A percentile compares a stretch with the other conserved stretches of the same genome.
Evolutionary conservation across 768 basidiomycete genomes (phyloP).

Genomic region (Leucogyrophana mollusca): DNA sequence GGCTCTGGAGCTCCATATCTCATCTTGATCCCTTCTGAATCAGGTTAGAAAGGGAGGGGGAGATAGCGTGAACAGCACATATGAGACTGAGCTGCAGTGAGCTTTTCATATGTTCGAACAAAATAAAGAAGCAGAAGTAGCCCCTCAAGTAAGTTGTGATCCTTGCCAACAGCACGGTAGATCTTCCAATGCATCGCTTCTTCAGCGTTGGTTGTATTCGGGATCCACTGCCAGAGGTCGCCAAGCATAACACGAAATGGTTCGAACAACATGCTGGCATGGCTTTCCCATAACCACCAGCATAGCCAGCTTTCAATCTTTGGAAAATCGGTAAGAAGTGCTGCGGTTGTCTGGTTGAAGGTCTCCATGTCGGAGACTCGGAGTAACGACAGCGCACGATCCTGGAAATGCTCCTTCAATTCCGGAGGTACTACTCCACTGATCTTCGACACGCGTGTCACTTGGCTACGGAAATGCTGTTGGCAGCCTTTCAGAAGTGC

Average conservation of each 20-base stretch:
- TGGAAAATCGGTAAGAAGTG: slow-evolving; percentile 14
- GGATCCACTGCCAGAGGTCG: slow-evolving; percentile 32
- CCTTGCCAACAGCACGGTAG: slow-evolving; percentile 23
- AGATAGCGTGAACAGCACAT: too few relatives aligned
- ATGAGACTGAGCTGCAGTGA: slow-evolving; percentile 18
- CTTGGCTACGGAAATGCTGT: slow-evolving; percentile 30
- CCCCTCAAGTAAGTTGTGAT: slow-evolving; percentile 22
- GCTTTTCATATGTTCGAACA: background rate
- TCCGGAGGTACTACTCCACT: slow-evolving; percentile 18
- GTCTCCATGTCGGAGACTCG: too few relatives aligned
- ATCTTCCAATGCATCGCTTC: slow-evolving; percentile 36
- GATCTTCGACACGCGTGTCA: slow-evolving; percentile 25
- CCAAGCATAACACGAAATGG: slow-evolving; percentile 28
- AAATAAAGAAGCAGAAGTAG: background rate
- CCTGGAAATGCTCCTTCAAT: too few relatives aligned
- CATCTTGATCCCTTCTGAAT: slow-evolving; percentile 19
- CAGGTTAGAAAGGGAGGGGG: too few relatives aligned
- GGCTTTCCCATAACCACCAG: slow-evolving; percentile 30
- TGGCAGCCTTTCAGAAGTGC: slow-evolving; percentile 26
- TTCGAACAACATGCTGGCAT: slow-evolving; percentile 30
- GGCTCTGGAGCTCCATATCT: slow-evolving; percentile 23
- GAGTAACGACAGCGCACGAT: too few relatives aligned
- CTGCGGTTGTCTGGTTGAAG: too few relatives aligned
- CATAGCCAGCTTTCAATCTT: slow-evolving; percentile 23
- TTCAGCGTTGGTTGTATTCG: slow-evolving; percentile 33